phyloP scores from a whole-genome alignment of 129 eudicot species.

The Flaveria ramosissima region DNA sequence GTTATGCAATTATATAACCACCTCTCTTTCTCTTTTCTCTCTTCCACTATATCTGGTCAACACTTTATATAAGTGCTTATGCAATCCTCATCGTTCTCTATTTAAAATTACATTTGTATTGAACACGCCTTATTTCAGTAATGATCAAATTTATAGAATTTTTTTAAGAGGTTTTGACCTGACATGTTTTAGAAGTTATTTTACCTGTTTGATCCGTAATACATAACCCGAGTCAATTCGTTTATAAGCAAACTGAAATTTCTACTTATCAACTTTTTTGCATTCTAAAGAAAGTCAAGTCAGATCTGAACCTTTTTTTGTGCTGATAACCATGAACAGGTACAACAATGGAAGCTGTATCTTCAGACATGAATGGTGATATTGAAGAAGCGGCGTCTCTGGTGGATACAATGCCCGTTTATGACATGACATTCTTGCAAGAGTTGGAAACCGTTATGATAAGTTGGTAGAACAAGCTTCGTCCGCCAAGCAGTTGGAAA shows the following conservation, averaged over 20 bases:
- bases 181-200: background rate
- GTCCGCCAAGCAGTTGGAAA: background rate
- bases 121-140: background rate
- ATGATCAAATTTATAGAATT: background rate
- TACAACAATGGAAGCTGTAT: constrained; percentile 15
- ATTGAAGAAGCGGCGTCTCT: background rate
- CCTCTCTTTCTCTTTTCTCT: background rate
- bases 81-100: background rate
- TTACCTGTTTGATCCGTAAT: background rate
- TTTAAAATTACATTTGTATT: background rate
- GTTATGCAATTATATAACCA: background rate
- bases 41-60: background rate
- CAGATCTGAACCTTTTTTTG: background rate
- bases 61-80: background rate
- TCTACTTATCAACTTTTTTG: background rate
- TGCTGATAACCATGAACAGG: constrained; percentile 7
- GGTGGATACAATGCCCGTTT: constrained; percentile 18
- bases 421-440: constrained; percentile 21
- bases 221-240: background rate
- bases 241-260: background rate
- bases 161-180: background rate
- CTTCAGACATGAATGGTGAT: constrained; percentile 9
- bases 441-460: constrained; percentile 8
- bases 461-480: constrained; percentile 16
- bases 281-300: background rate